Percentiles rank a stretch among this genome's conserved stretches.
phyloP scores from a whole-genome alignment of 148 eudicot genomes.

The Amaranthus hypochondriacus region DNA sequence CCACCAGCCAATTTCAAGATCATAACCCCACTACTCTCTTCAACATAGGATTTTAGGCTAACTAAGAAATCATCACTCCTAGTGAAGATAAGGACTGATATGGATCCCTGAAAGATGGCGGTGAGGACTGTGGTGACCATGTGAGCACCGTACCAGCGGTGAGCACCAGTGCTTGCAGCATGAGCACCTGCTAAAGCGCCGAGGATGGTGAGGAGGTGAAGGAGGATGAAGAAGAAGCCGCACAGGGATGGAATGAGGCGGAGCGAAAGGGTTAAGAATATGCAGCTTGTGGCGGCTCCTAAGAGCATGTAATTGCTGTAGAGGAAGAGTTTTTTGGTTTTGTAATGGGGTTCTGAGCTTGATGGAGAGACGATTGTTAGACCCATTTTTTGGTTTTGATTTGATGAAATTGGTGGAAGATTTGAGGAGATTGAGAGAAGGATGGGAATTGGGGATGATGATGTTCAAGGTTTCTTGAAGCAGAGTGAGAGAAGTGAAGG shows the following conservation, averaged over 20 bases:
- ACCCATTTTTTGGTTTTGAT: constrained; percentile 20
- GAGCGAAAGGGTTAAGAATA: constrained; percentile 60
- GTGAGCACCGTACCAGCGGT: constrained; percentile 49
- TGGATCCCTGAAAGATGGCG: constrained; percentile 59
- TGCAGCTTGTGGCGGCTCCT: constrained; percentile 56
- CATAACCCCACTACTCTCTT: constrained; percentile 41
- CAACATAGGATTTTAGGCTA: constrained; percentile 45
- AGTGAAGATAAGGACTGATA: constrained; percentile 47
- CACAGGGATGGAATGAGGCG: constrained; percentile 52
- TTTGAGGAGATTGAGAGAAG: not conserved
- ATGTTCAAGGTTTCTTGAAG: constrained; percentile 17
- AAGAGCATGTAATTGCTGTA: constrained; percentile 50
- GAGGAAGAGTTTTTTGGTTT: constrained; percentile 42
- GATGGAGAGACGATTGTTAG: constrained; percentile 19
- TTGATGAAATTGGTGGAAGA: not conserved
- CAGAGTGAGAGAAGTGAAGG: constrained; percentile 9
- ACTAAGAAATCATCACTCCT: constrained; percentile 35
- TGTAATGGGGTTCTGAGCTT: constrained; percentile 34
- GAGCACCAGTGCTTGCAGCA: constrained; percentile 32
- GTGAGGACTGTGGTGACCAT: constrained; percentile 56
- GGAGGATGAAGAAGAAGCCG: constrained; percentile 54
- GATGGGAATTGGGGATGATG: not conserved
- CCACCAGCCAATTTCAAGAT: constrained; percentile 49
- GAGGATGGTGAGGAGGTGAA: constrained; percentile 50
- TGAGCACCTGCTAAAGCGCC: constrained; percentile 53